Evolutionary conservation across 2,329 filamentous ascomycete species (phyloP).

Genomic region (Microsporum audouinii): DNA sequence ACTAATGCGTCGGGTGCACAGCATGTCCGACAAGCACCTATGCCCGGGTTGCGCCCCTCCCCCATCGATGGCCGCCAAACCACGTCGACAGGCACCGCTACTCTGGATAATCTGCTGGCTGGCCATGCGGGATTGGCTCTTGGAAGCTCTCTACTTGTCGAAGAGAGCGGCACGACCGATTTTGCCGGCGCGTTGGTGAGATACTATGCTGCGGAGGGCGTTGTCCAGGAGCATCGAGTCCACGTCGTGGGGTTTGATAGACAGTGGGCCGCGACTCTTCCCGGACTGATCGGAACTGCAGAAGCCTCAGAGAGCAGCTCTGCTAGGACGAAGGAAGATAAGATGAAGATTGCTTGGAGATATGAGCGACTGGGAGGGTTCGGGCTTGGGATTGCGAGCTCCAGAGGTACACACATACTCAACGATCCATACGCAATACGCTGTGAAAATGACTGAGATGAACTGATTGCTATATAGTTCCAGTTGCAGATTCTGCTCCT

Average conservation of each 20-base stretch:
- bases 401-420: constrained; percentile 47
- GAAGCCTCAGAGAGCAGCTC: constrained; percentile 36
- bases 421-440: background rate
- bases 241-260: constrained; percentile 74
- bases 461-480: constrained; percentile 16
- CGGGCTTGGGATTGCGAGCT: constrained; percentile 42
- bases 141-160: constrained; percentile 67
- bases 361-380: constrained; percentile 76
- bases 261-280: constrained; percentile 71
- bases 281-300: constrained; percentile 52
- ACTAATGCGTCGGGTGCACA: constrained; percentile 4
- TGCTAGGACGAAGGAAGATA: constrained; percentile 46
- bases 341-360: constrained; percentile 98
- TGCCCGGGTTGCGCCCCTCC: constrained; percentile 62
- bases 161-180: constrained; percentile 87
- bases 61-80: constrained; percentile 77
- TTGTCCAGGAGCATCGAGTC: constrained; percentile 80
- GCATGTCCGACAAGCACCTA: constrained; percentile 20
- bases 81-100: constrained; percentile 81
- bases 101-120: constrained; percentile 71
- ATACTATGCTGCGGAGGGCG: constrained; percentile 86
- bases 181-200: constrained; percentile 74
- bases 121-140: constrained; percentile 77
- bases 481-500: constrained; percentile 34
- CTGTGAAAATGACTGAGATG: background rate